Percentiles rank a stretch among this genome's conserved stretches.
phyloP scores from a whole-genome alignment of 164 flowering plant genomes.

The Liquidambar formosana region DNA sequence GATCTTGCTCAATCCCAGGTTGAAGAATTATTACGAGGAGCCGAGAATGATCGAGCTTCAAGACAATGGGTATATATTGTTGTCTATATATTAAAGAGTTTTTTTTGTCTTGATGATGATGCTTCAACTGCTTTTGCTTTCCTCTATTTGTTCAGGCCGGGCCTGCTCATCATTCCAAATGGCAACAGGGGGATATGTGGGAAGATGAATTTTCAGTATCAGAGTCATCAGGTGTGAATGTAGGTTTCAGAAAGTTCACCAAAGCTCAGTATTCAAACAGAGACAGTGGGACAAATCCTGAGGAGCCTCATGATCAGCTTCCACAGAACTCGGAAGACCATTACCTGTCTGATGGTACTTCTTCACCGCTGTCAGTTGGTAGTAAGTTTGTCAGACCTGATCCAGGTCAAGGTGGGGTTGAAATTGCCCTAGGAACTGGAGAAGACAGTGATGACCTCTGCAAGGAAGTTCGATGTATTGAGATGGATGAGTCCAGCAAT shows the following conservation, averaged over 20 bases:
- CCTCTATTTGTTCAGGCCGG: constrained; percentile 17
- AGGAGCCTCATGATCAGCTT: constrained; percentile 10
- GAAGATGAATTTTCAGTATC: constrained; percentile 43
- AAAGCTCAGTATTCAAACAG: constrained; percentile 8
- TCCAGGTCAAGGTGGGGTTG: constrained; percentile 5
- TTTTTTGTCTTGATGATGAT: background rate
- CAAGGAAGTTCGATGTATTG: constrained; percentile 67
- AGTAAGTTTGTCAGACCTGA: constrained; percentile 15
- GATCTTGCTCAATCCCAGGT: constrained; percentile 88
- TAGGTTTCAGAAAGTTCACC: constrained; percentile 3
- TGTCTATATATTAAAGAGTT: background rate
- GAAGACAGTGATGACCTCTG: constrained; percentile 49
- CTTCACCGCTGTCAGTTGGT: constrained; percentile 21
- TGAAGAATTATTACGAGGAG: constrained; percentile 63
- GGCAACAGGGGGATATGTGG: constrained; percentile 21
- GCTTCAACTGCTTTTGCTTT: constrained; percentile 5
- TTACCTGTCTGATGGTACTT: constrained; percentile 26
- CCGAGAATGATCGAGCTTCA: constrained; percentile 51
- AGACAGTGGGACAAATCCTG: constrained; percentile 18
- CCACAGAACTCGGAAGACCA: constrained; percentile 17
- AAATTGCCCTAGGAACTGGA: constrained; percentile 7
- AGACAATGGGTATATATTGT: constrained; percentile 37
- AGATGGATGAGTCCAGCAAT: constrained; percentile 36
- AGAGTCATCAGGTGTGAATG: constrained; percentile 22
- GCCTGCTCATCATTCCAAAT: constrained; percentile 7